Percentiles rank a stretch among this genome's conserved stretches.
Evolutionary conservation across 2,329 filamentous ascomycete genomes (phyloP).

Genomic region (Fusarium drepaniforme): DNA sequence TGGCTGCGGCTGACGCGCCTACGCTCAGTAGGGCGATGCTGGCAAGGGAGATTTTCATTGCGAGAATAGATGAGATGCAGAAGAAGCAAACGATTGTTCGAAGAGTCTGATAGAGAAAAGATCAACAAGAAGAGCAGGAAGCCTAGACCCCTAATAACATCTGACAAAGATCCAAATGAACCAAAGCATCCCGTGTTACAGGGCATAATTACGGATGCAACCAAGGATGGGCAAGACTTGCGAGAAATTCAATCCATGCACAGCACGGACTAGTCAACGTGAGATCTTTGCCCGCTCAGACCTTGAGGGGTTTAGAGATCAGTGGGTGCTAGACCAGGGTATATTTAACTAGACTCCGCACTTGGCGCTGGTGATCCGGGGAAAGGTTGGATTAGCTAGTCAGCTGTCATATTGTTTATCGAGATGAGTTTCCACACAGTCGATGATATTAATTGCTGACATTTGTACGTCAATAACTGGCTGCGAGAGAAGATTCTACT

Average conservation of each 20-base stretch:
- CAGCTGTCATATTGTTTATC: not conserved
- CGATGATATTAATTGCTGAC: not conserved
- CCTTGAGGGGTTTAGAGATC: not conserved
- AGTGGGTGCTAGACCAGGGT: not conserved
- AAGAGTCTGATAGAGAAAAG: not conserved
- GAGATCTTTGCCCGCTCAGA: not conserved
- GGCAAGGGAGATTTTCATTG: conserved; percentile 13
- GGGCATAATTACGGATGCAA: not conserved
- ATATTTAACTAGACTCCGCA: not conserved
- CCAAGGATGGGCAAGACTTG: not conserved
- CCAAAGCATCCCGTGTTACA: not conserved
- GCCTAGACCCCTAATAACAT: not conserved
- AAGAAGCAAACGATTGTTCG: not conserved
- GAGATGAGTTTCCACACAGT: not conserved
- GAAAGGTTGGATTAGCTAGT: not conserved
- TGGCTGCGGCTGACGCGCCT: not conserved
- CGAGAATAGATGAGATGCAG: not conserved
- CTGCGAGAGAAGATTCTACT: not conserved
- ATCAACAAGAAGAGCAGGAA: not conserved
- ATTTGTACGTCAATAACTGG: not conserved
- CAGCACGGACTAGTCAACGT: not conserved
- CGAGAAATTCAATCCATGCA: not conserved
- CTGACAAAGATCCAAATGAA: not conserved
- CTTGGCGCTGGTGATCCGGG: not conserved
- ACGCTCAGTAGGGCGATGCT: not conserved